Base-by-base conservation (phyloP, 257 asterid species). In the Asclepias syriaca region DNA sequence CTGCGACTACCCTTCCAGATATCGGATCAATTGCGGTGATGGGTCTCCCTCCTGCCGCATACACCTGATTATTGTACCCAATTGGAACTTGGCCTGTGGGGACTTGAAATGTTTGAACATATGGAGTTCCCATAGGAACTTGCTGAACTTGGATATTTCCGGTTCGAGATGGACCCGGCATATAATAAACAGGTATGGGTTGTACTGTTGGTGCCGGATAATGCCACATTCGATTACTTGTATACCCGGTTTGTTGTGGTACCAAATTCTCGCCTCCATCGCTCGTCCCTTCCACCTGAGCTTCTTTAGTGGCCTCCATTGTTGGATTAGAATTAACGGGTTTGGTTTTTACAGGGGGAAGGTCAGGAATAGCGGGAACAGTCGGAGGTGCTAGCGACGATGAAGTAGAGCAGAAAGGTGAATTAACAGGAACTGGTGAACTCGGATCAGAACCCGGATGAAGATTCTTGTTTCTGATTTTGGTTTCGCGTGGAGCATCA, bases 311-410 rank as follows among this genome's bases (percentile, higher is more conserved):
- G 29, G 73, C 69, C 19, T 82, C 92, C 27, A 57, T 39, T 8
- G n/a, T 40, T 15, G 72, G 83, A 54, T 69, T 80, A 68, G 82
- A 79, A 71, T 77, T 82, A 45, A 61, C 80, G 64, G 87, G 89
- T 72, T 65, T 79, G 74, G 98, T 93, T 83, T 73, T 88, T 49
- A 93, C 93, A 0, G 89, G 96, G 34, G 96, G 96, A 50, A 93
- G 96, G 84, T 93, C 86, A 55, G 95, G 96, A 66, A 90, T 83
- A 4, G 78, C 83, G 9, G 82, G 83, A 65, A 81, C 37, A 68
- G 19, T 66, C 0, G 89, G 80, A 9, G 97, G 89, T 18, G 95
- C 87, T 39, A 87, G 76, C 9, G 96, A 77, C 0, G 98, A 87
- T 3, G 95, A 90, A 4, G 90, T 77, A 71, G 98, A 92, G 77